Base-by-base conservation (phyloP, 768 basidiomycete genomes). In the Cystobasidium ongulense region DNA sequence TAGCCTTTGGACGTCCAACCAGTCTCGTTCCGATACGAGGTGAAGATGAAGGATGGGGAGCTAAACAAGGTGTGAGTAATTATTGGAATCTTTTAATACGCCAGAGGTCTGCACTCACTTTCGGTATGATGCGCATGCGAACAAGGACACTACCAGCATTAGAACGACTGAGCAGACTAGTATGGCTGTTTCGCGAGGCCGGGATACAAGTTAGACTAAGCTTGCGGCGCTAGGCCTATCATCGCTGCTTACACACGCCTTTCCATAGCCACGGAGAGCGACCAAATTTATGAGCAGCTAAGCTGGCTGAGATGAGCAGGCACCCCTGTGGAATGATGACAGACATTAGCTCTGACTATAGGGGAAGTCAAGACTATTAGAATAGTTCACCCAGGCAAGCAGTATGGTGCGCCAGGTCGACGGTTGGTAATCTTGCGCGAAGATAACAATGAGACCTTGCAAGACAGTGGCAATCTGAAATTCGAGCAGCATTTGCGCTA, bases 1-100 rank as follows among this genome's bases (percentile, higher is more conserved):
- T 81, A 82, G 1, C 79, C 74, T 65, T 79, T 79, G 0, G 52
- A 57, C 3, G 52, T 36, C 35, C 73, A 78, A 2, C 78, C 78
- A 0, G 79, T 77, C 5, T 68, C 29, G 65, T 79, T 79, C 46
- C 31, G 10, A 46, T 76, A 78, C 36, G 29, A 72, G 1, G 66
- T 68, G 57, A 79, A 79, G 50, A 79, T 76, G 39, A 63, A 76
- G 1, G 46, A 35, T 4, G 78, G 72, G 7, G 78, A 67, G 25
- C 77, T 76, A 57, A 25, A 8, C 23, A 29, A n/a, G 23, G 59
- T n/a, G n/a, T 35, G 53, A 5, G 27, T 41, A 8, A 35, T 29
- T n/a, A 25, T 41, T n/a, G n/a, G n/a, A n/a, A n/a, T n/a, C n/a
- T n/a, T n/a, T n/a, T n/a, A n/a, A n/a, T n/a, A n/a, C n/a, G n/a